Evolutionary conservation across 345 rosid genomes (phyloP).

Genomic region (Populus ilicifolia): DNA sequence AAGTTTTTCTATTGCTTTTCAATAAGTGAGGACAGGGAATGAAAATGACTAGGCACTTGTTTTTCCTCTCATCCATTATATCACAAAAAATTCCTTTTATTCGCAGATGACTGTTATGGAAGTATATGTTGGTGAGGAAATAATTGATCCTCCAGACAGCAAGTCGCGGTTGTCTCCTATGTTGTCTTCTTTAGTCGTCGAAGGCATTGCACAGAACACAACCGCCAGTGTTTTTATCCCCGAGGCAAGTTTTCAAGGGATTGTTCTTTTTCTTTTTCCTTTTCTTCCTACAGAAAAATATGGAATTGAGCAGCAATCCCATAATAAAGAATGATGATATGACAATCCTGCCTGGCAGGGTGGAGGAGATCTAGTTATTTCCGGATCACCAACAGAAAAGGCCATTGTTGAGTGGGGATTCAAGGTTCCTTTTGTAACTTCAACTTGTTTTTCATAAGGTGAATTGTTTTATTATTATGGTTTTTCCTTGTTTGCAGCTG

Average conservation of each 20-base stretch:
- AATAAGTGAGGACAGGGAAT: no score
- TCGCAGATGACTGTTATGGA: constrained; percentile 93
- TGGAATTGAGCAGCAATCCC: background rate
- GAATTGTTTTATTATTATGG: background rate
- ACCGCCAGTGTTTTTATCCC: constrained; percentile 78
- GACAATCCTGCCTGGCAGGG: constrained; percentile 38
- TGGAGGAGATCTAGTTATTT: constrained; percentile 67
- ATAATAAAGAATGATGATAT: background rate
- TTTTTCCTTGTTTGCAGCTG: constrained; percentile 45
- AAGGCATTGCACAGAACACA: constrained; percentile 83
- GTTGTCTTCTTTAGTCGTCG: constrained; percentile 24
- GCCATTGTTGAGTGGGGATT: constrained; percentile 91
- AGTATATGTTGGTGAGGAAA: constrained; percentile 67
- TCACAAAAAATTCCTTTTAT: background rate
- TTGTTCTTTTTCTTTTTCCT: background rate
- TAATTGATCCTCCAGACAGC: constrained; percentile 49
- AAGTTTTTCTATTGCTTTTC: no score
- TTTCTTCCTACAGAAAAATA: background rate
- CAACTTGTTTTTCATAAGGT: background rate
- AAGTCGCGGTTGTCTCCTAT: constrained; percentile 34
- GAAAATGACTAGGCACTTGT: no score
- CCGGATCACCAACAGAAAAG: constrained; percentile 97
- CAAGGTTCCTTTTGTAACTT: constrained; percentile 29
- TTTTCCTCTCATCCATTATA: no score
- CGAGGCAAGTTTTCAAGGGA: constrained; percentile 37